phyloP scores from a whole-genome alignment of 257 asterid genomes.

The Solanum tarijense region DNA sequence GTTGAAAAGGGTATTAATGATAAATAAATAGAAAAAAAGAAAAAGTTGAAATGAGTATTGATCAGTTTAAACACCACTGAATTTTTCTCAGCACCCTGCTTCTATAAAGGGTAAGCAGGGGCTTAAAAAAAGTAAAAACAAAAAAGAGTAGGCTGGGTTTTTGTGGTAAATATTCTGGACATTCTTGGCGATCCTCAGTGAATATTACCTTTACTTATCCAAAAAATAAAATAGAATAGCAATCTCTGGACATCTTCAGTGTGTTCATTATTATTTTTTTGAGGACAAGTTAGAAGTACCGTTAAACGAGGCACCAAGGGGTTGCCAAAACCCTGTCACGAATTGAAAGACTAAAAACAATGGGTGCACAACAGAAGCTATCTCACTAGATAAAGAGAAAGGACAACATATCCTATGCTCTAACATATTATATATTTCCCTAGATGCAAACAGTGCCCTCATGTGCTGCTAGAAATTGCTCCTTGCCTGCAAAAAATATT shows the following conservation, averaged over 20 bases:
- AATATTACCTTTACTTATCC: background rate
- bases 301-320: background rate
- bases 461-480: background rate
- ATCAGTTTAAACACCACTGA: background rate
- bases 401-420: background rate
- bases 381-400: background rate
- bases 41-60: background rate
- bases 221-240: background rate
- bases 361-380: background rate
- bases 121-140: background rate
- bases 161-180: background rate
- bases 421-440: background rate
- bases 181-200: background rate
- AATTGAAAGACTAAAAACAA: background rate
- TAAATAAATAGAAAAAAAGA: background rate
- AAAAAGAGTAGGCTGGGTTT: background rate
- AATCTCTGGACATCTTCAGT: background rate
- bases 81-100: background rate
- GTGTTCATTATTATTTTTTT: background rate
- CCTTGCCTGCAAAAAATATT: background rate
- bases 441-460: background rate
- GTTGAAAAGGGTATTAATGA: background rate
- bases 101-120: background rate
- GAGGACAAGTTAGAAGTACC: background rate
- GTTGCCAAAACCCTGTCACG: background rate